phyloP scores from a whole-genome alignment of 495 filamentous ascomycete species.

The Aspergillus saccharolyticus region DNA sequence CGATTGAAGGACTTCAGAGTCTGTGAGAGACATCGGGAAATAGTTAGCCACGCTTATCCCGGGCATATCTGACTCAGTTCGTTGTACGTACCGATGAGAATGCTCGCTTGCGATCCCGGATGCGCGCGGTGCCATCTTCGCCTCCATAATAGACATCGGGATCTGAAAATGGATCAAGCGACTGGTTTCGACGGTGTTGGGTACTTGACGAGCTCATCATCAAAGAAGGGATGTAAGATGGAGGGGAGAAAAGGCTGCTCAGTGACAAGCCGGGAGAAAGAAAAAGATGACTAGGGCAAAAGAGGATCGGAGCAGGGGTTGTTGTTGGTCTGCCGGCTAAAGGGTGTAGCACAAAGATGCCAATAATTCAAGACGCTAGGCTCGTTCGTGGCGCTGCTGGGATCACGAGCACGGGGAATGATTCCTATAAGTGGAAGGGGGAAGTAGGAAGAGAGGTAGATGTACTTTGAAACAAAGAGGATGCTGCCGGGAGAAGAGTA shows the following conservation, averaged over 20 bases:
- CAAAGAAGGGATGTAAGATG: not conserved
- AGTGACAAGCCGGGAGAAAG: constrained; percentile 12
- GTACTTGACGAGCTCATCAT: constrained; percentile 35
- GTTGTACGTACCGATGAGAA: constrained; percentile 43
- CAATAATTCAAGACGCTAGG: constrained; percentile 6
- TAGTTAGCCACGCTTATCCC: not conserved
- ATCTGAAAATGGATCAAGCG: constrained; percentile 43
- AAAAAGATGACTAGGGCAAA: constrained; percentile 9
- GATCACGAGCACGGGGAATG: not conserved
- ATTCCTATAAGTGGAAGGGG: not conserved
- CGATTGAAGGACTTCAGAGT: constrained; percentile 34
- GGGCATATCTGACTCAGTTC: constrained; percentile 7
- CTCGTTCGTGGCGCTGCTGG: constrained; percentile 4
- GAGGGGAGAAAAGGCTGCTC: constrained; percentile 2
- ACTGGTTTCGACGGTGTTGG: constrained; percentile 25
- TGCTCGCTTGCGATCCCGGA: constrained; percentile 37
- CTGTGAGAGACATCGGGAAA: constrained; percentile 15
- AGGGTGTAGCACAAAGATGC: constrained; percentile 1
- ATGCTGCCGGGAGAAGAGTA: not conserved
- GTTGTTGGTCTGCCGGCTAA: not conserved
- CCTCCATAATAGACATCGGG: constrained; percentile 50
- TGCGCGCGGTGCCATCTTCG: constrained; percentile 28
- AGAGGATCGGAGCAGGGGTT: constrained; percentile 2
- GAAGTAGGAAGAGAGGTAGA: not conserved
- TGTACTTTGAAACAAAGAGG: not conserved